Percentiles rank a stretch among this genome's conserved stretches.
These are phyloP conservation scores for Akebia trifoliata DNA, from an alignment of 164 flowering plant genomes.

Conservation along the genomic window DNA sequence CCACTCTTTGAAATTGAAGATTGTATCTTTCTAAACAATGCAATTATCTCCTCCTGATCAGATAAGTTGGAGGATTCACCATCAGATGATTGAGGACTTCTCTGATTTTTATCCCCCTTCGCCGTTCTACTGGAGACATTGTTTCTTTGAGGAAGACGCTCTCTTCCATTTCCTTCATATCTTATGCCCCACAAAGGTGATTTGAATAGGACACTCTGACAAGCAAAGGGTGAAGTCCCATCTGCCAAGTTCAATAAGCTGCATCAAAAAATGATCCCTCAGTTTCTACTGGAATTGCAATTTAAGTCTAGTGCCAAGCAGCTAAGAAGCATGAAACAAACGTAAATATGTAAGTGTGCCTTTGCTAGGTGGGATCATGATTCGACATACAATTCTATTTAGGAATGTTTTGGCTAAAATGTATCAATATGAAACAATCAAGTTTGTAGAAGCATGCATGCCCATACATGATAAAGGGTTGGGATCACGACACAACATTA, in stretches of 20 bases:
- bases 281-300: constrained; percentile 25
- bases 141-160: constrained; percentile 22
- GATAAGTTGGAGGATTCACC: constrained; percentile 22
- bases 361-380: too few species aligned
- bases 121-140: constrained; percentile 19
- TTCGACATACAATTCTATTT: too few species aligned
- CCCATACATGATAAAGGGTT: too few species aligned
- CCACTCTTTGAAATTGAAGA: constrained; percentile 53
- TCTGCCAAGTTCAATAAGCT: constrained; percentile 70
- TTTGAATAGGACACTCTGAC: constrained; percentile 13
- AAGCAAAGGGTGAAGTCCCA: constrained; percentile 22
- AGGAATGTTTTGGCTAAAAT: too few species aligned
- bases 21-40: constrained; percentile 52
- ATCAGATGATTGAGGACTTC: constrained; percentile 17
- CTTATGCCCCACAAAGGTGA: constrained; percentile 20
- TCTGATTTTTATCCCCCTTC: constrained; percentile 16
- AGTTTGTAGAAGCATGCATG: too few species aligned
- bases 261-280: constrained; percentile 53
- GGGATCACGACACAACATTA: too few species aligned
- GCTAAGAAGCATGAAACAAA: background rate
- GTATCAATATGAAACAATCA: too few species aligned
- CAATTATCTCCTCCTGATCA: constrained; percentile 46
- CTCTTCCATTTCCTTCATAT: constrained; percentile 37
- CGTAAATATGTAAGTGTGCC: too few species aligned
- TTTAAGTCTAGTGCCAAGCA: background rate